A percentile compares a stretch with the other conserved stretches of the same genome.
Evolutionary conservation across 345 rosid species (phyloP).

Genomic region (Eutrema yunnanense): DNA sequence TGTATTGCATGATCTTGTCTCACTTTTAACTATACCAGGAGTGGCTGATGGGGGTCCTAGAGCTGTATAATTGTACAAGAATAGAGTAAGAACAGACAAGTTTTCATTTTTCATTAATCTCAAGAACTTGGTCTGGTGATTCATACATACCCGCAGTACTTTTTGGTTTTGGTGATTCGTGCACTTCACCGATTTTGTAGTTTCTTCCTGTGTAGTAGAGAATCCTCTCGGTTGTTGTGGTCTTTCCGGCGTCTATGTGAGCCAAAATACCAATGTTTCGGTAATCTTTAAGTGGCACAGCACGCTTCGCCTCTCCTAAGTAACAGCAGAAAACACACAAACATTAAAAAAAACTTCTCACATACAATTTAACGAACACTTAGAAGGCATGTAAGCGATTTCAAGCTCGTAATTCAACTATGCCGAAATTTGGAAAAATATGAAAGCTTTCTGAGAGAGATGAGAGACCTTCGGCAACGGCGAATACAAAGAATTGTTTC

Average conservation of each 20-base stretch:
- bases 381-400: conserved; percentile 1
- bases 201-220: too few relatives aligned
- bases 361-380: conserved; percentile 28
- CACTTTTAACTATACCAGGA: too few relatives aligned
- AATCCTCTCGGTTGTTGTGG: too few relatives aligned
- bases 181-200: too few relatives aligned
- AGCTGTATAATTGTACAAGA: too few relatives aligned
- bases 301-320: conserved; percentile 52
- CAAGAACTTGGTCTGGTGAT: too few relatives aligned
- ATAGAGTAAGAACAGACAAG: too few relatives aligned
- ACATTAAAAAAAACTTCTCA: background rate
- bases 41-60: too few relatives aligned
- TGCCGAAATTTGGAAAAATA: background rate
- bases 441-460: background rate
- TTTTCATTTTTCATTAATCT: too few relatives aligned
- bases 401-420: background rate
- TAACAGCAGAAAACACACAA: background rate
- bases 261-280: conserved; percentile 98
- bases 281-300: conserved; percentile 72
- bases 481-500: conserved; percentile 68
- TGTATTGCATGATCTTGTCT: too few relatives aligned
- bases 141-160: too few relatives aligned
- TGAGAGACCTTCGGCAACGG: conserved; percentile 60
- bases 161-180: too few relatives aligned
- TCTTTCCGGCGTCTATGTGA: conserved; percentile 98